phyloP scores from a whole-genome alignment of 257 asterid genomes.

The Thymus mandschuricus region DNA sequence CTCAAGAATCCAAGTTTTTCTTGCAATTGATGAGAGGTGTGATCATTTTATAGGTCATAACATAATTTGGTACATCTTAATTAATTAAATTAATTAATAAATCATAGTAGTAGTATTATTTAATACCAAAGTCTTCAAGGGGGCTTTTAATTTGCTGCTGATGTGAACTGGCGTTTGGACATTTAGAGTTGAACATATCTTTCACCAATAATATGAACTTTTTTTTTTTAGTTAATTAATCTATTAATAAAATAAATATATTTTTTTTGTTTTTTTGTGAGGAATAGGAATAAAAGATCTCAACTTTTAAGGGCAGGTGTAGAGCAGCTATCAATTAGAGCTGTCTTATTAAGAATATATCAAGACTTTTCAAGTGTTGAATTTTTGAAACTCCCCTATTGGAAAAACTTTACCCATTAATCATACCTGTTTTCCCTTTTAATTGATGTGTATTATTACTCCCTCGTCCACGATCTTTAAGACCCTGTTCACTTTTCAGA shows the following conservation, averaged over 20 bases:
- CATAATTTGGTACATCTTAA: neutral
- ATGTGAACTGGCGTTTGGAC: constrained; percentile 63
- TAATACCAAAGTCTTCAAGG: constrained; percentile 37
- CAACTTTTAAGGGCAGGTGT: constrained; percentile 37
- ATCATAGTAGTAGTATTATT: constrained; percentile 11
- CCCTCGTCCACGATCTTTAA: too few relatives aligned
- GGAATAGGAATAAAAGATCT: neutral
- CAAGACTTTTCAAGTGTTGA: constrained; percentile 41
- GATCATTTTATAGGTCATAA: constrained; percentile 42
- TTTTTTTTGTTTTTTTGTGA: neutral
- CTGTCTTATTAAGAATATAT: constrained; percentile 20
- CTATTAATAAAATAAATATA: too few relatives aligned
- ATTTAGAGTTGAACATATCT: constrained; percentile 29
- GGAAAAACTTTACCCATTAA: constrained; percentile 28
- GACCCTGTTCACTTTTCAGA: too few relatives aligned
- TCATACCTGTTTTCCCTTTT: constrained; percentile 1
- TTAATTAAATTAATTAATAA: too few relatives aligned
- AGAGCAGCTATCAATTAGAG: constrained; percentile 21
- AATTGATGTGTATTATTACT: too few relatives aligned
- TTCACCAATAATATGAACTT: constrained; percentile 38
- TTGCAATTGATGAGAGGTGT: constrained; percentile 26
- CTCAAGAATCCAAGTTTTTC: constrained; percentile 26
- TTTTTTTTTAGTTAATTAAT: neutral
- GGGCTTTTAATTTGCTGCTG: constrained; percentile 10
- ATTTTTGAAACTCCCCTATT: constrained; percentile 32